These are phyloP conservation scores for grape (Vitis vinifera) DNA, from an alignment of 164 flowering plant species.

Conservation along the genomic window DNA sequence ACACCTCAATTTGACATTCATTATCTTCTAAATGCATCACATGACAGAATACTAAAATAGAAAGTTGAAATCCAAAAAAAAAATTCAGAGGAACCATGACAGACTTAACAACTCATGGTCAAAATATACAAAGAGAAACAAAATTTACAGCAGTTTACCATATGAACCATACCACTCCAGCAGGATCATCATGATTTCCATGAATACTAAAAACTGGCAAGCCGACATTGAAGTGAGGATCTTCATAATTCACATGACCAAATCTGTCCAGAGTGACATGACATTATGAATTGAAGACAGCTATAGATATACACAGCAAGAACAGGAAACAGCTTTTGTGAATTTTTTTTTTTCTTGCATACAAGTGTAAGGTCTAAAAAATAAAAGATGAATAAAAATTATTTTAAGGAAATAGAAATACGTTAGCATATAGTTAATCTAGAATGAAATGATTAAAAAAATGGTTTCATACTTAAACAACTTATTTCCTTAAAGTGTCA, in stretches of 20 bases:
- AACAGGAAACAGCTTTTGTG: neutral
- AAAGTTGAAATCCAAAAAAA: neutral
- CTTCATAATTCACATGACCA: constrained; percentile 98
- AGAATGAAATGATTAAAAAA: neutral
- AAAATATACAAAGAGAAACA: neutral
- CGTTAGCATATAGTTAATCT: neutral
- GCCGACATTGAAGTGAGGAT: constrained; percentile 97
- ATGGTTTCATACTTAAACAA: neutral
- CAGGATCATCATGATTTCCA: constrained; percentile 99
- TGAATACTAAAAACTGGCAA: constrained; percentile 97
- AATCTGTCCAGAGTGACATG: constrained; percentile 50
- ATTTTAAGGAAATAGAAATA: neutral
- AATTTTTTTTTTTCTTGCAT: too few species aligned
- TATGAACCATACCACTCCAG: constrained; percentile 85
- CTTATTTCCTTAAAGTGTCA: too few species aligned
- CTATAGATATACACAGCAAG: too few species aligned
- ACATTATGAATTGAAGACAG: neutral
- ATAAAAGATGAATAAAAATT: neutral
- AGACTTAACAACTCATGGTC: neutral
- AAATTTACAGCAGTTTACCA: constrained; percentile 5
- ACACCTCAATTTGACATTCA: too few species aligned
- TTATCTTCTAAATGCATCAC: too few species aligned
- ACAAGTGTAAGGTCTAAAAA: too few species aligned
- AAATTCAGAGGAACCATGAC: neutral
- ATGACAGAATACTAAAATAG: neutral